Base-by-base conservation (phyloP, 1,139 yeast genomes). In the Entelexis paramagnoliae region DNA sequence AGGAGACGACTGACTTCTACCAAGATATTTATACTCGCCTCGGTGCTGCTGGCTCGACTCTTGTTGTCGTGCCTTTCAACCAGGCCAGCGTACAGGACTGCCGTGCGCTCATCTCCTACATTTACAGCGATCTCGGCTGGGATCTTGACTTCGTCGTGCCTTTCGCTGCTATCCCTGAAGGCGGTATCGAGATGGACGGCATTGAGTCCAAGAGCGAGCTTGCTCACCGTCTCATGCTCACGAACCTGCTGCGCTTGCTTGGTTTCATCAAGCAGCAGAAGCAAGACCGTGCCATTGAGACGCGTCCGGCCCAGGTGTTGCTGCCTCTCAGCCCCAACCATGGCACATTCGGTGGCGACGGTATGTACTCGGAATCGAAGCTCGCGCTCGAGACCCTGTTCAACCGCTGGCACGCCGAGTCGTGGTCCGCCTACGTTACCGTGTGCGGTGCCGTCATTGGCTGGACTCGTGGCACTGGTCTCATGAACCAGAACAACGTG, bases 391-490 rank as follows among this genome's bases (percentile, higher is more conserved):
- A 91, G 74, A 89, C 97, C 35, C 75, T 91, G 68, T 87, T 91
- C 80, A 89, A 89, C 83, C 85, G 96, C 78, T 91, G 98, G 98
- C 78, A 83, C 71, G 89, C 97, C 49, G 98, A 91, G 76, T 86
- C 89, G 58, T 91, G 98, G 98, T 82, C 83, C 51, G 75, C 85
- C 61, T 93, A 86, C 75, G 81, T 91, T 72, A 91, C 97, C 58
- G 76, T 91, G 58, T 89, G 97, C 72, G 98, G 98, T 76, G 96
- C 97, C 51, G 79, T 91, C 60, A 91, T 91, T 70, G 98, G 98
- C 68, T 91, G 98, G 98, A 91, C 98, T 59, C 87, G 98, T 79
- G 98, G 98, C 72, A 91, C 98, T 58, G 98, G 98, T 67, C 81
- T 91, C 67, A 91, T 91, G 98, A 78, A 89, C 65, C 96, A 83